phyloP scores from a whole-genome alignment of 257 asterid species.

The Fraxinus americana region DNA sequence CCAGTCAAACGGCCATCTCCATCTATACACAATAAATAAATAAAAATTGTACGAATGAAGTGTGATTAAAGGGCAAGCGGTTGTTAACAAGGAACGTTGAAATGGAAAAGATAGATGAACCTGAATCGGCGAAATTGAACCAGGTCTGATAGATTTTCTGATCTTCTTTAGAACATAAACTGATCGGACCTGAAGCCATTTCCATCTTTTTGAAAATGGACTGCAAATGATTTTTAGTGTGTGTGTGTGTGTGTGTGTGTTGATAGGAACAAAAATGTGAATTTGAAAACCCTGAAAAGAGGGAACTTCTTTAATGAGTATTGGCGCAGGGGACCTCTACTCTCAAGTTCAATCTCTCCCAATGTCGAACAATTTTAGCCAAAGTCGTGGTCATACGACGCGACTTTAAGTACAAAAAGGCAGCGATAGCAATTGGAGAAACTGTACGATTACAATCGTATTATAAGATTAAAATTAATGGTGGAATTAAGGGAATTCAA shows the following conservation, averaged over 20 bases:
- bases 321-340: neutral
- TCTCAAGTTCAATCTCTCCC: slow-evolving; percentile 28
- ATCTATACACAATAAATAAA: slow-evolving; percentile 42
- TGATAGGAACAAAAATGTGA: slow-evolving; percentile 19
- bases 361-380: slow-evolving; percentile 21
- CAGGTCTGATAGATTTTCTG: slow-evolving; percentile 65
- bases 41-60: neutral
- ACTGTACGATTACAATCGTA: too few relatives aligned
- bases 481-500: too few relatives aligned
- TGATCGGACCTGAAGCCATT: slow-evolving; percentile 37
- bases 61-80: neutral
- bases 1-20: slow-evolving; percentile 86
- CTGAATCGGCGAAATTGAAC: slow-evolving; percentile 85
- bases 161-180: slow-evolving; percentile 54
- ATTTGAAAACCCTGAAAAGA: slow-evolving; percentile 46
- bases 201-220: slow-evolving; percentile 36
- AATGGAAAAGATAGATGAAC: slow-evolving; percentile 31
- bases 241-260: neutral
- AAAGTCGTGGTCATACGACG: neutral
- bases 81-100: neutral
- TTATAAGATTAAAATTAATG: neutral
- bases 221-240: neutral
- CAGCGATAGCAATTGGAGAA: neutral
- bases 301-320: slow-evolving; percentile 40
- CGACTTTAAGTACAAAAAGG: neutral